phyloP scores from a whole-genome alignment of 768 basidiomycete genomes.

The Boletellus sp. region DNA sequence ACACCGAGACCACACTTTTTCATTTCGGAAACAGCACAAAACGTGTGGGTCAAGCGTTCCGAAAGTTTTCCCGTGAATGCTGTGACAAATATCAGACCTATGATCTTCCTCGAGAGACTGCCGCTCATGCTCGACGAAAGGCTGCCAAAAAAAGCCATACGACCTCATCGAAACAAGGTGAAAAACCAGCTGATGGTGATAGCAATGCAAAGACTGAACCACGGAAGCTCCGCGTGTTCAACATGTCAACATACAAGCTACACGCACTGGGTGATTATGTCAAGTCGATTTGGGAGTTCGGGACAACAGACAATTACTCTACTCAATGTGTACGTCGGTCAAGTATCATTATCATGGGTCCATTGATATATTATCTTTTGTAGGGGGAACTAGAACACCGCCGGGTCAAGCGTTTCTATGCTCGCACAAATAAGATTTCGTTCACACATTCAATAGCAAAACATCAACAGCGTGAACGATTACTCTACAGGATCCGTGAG shows the following conservation, averaged over 20 bases:
- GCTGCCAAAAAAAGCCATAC: not conserved
- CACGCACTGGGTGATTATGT: slow-evolving; percentile 19
- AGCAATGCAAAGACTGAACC: too few relatives aligned
- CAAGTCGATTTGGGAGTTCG: slow-evolving; percentile 9
- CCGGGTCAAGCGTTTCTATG: slow-evolving; percentile 36
- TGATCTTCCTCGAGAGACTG: slow-evolving; percentile 32
- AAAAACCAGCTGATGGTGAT: too few relatives aligned
- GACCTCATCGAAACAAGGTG: too few relatives aligned
- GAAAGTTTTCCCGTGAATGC: slow-evolving; percentile 18
- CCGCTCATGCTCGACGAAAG: slow-evolving; percentile 12
- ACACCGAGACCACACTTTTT: slow-evolving; percentile 16
- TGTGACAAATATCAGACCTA: slow-evolving; percentile 24
- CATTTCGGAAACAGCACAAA: slow-evolving; percentile 23
- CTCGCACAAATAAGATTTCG: slow-evolving; percentile 33
- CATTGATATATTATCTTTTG: too few relatives aligned
- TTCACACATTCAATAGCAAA: slow-evolving; percentile 29
- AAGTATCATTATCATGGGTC: too few relatives aligned
- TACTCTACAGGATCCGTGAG: not conserved
- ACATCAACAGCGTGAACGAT: slow-evolving; percentile 16
- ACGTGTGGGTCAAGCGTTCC: slow-evolving; percentile 20
- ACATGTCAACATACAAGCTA: slow-evolving; percentile 15
- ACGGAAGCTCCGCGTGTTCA: too few relatives aligned
- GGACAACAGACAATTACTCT: slow-evolving; percentile 29
- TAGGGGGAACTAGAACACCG: slow-evolving; percentile 35
- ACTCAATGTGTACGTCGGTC: too few relatives aligned